Base-by-base conservation (phyloP, 2,329 filamentous ascomycete genomes). In the Cercospora berteroae region DNA sequence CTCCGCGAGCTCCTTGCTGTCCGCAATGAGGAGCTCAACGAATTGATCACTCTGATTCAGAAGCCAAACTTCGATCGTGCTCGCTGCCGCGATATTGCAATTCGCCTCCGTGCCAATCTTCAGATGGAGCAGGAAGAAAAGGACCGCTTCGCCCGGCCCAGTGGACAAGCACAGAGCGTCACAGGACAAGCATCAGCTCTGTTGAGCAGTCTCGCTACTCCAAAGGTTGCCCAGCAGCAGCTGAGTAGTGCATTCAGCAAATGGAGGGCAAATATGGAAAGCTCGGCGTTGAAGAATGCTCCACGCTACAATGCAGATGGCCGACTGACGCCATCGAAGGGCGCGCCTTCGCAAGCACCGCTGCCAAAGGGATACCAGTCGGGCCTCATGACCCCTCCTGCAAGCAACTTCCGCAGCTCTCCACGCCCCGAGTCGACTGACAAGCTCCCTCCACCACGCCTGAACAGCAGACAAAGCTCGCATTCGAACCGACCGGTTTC, bases 41-140 rank as follows among this genome's bases (percentile, higher is more conserved):
- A 99, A 77, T 92, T 99, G 68, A 94, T 98, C 77, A 86, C 86
- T 60, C 89, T 91, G 5, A 84, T 98, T 29, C 89, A 90, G 2
- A 85, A 89, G 69, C 89, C 93, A 4, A 74, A 72, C 23, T 95
- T 92, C 77, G 90, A 98, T 78, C 87, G 88, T 66, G 88, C 93
- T 69, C 86, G 87, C 5, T 91, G 97, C 70, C 92, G 91, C 74
- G 94, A 98, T 77, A 93, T 94, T 5, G 92, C 93, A 39, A 98
- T 98, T 73, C 90, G 95, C 63, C 89, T 99, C 68, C 92, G 93
- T 77, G 92, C 95, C 13, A 97, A 97, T 75, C 84, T 99, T 39
- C 93, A 98, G 78, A 99, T 99, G 95, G 94, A 99, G 79, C 92
- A 96, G 77, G 93, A 97, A 78, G 94, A 97, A 80, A 92, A 93